Evolutionary conservation across 148 eudicot species (phyloP), one percentile per base, ranked within the genome.

Genomic region (Persicaria maculosa): DNA sequence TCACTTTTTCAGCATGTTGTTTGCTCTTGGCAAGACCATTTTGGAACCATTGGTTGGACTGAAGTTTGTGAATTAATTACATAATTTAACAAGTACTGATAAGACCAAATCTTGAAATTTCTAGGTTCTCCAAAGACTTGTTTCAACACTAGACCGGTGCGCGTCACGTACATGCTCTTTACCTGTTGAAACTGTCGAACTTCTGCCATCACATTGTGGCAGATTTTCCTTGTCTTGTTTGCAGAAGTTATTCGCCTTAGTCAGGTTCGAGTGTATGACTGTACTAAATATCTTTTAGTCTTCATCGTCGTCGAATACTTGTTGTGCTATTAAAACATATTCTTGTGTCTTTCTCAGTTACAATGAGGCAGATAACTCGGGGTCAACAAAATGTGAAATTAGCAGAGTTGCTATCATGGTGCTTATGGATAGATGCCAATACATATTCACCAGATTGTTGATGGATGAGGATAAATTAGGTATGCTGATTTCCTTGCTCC

Each of bases 171-270:
- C 97, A 72, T 90, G 91, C 84, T 89, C 90, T 68, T 87, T 96
- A 86, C 97, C 99, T 12, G 82, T 90, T 78, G 94, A 90, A 81
- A 90, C 93, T 47, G 97, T 96, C 55, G 97, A 89, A 80, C 97
- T 89, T 79, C 86, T 96, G 86, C 99, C 99, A 72, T 75, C 94
- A 65, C 97, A 96, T 82, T 96, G 99, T 81, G 88, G 95, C 86
- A 85, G 87, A 81, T 96, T 96, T 82, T 96, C 99, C 43, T 78
- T 96, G 87, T 75, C 87, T 80, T 96, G 97, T 84, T 88, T 96
- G 80, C 85, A 92, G 72, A 92, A 89, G 87, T 69, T 96, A 68
- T 92, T 96, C 83, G 80, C 88, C 74, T 80, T 96, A 83, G 81
- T 90, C 86, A 88, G 94, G 99, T 96, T 87, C 19, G 70, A 65